phyloP scores from a whole-genome alignment of 495 filamentous ascomycete genomes.

The Penicillium ochrochloron region DNA sequence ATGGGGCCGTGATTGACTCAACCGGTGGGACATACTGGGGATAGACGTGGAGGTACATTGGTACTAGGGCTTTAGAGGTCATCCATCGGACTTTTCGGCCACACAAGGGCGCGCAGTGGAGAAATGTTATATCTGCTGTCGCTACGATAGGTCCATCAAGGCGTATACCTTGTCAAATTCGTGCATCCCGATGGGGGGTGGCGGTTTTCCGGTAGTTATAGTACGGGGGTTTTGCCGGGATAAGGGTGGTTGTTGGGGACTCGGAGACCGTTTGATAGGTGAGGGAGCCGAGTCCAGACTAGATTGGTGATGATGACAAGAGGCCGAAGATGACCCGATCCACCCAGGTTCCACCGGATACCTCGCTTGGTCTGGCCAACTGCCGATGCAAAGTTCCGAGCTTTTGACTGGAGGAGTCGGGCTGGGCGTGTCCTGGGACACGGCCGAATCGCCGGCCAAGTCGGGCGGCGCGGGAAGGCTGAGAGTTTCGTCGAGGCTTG shows the following conservation, averaged over 20 bases:
- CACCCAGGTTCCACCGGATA: not conserved
- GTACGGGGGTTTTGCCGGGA: conserved; percentile 7
- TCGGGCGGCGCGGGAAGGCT: conserved; percentile 17
- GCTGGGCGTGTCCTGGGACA: conserved; percentile 2
- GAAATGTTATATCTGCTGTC: not conserved
- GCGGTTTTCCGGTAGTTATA: conserved; percentile 15
- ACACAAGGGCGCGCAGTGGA: conserved; percentile 1
- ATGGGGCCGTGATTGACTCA: conserved; percentile 10
- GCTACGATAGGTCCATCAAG: conserved; percentile 1
- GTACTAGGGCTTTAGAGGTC: not conserved
- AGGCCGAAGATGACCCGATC: conserved; percentile 5
- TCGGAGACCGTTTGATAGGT: not conserved
- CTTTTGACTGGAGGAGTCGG: conserved; percentile 10
- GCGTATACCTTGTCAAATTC: not conserved
- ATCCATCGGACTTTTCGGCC: conserved; percentile 2
- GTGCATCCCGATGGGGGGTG: not conserved
- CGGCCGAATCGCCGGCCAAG: conserved; percentile 19
- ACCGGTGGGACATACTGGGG: conserved; percentile 11
- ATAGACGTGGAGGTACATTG: not conserved
- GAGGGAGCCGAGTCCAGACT: not conserved
- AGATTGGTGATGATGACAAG: not conserved
- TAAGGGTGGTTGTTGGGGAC: conserved; percentile 1
- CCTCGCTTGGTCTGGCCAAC: conserved; percentile 19
- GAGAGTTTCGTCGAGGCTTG: not conserved
- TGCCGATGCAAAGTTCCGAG: conserved; percentile 22